Base-by-base conservation (phyloP, 2,329 filamentous ascomycete genomes). In the Scedosporium aurantiacum region DNA sequence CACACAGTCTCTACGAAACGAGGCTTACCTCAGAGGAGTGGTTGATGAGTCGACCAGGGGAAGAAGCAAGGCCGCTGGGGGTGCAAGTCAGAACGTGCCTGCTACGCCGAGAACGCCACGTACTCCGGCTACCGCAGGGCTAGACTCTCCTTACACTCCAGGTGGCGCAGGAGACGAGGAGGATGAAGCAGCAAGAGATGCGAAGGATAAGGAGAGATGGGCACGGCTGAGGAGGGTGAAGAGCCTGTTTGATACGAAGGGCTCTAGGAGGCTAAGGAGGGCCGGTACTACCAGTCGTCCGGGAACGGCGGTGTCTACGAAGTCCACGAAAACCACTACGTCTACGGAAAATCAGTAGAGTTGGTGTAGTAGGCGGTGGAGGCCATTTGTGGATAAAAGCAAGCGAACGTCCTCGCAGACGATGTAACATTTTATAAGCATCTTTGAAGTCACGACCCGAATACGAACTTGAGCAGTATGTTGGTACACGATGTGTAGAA, bases 201-300 rank as follows among this genome's bases (percentile, higher is more conserved):
- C 75, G 54, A 87, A 87, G 69, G 87, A 90, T 63, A 88, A 88
- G 70, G 85, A 88, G 72, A 79, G 87, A 65, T 90, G 87, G 87
- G 82, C 85, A n/a, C 80, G 85, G 66, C 73, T 91, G 64, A 81
- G 85, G 67, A 81, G 83, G 62, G 86, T 91, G 62, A 88, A 88
- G 77, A 89, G 86, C 68, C 73, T 89, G 56, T 85, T 91, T 67
- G 85, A 88, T 64, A 79, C 82, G 5, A 90, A 88, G 71, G 79
- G 78, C 1, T 75, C 78, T 7, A 84, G 78, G 69, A 86, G 81
- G 68, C 70, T 79, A 60, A 75, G 73, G 61, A 73, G 73, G 41
- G 72, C 75, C 3, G 32, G 32, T 37, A 37, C 32, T 6, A 66
- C 73, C 18, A 63, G 62, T 52, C 60, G 62, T 23, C 62, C 62